Percentiles rank a stretch among this genome's conserved stretches.
Evolutionary conservation across 1,139 yeast genomes (phyloP).

Genomic region (Suhomyces ambrosiae): DNA sequence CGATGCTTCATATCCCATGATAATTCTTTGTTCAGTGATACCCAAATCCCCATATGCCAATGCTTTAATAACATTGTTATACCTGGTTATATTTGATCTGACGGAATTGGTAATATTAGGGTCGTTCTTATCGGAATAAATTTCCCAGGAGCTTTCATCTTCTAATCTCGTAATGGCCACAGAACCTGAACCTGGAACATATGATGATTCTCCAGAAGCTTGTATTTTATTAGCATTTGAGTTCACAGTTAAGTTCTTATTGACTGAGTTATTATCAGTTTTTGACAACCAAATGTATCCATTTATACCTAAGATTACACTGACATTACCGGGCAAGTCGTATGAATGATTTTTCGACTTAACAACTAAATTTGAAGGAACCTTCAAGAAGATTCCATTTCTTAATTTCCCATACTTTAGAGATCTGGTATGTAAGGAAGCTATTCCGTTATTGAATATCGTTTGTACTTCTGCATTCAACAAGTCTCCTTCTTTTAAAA

Average conservation of each 20-base stretch:
- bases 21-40: conserved; percentile 77
- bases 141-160: conserved; percentile 94
- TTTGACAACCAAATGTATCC: conserved; percentile 93
- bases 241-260: conserved; percentile 18
- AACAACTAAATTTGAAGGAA: conserved; percentile 80
- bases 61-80: conserved; percentile 81
- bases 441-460: conserved; percentile 85
- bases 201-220: conserved; percentile 45
- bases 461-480: conserved; percentile 96
- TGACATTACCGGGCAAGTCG: conserved; percentile 87
- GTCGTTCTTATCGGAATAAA: conserved; percentile 90
- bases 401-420: conserved; percentile 92
- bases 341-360: conserved; percentile 87
- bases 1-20: conserved; percentile 87
- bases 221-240: conserved; percentile 33
- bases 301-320: conserved; percentile 87
- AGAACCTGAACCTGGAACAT: conserved; percentile 60
- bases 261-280: conserved; percentile 37
- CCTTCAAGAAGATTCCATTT: conserved; percentile 80
- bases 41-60: conserved; percentile 82
- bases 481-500: conserved; percentile 95
- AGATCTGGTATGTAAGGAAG: conserved; percentile 92
- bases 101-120: conserved; percentile 55
- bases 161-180: conserved; percentile 83
- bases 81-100: conserved; percentile 78